These are phyloP conservation scores for Elsinoe necatrix DNA, from an alignment of 2,329 filamentous ascomycete species.

Conservation along the genomic window DNA sequence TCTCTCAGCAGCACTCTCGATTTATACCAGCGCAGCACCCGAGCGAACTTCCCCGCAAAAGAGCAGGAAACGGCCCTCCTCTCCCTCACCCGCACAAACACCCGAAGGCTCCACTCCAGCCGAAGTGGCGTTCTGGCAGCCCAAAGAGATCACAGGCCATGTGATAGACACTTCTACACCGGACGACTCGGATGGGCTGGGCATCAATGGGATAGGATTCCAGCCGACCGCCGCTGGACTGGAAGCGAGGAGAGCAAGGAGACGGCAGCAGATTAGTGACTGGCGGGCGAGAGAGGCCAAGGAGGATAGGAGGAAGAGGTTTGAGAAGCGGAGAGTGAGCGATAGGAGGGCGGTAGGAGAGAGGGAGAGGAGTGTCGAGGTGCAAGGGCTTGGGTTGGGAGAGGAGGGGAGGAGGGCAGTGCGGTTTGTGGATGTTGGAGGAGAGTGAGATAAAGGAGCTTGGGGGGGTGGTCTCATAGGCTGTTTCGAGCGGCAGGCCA, in stretches of 20 bases:
- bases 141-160: slow-evolving; percentile 55
- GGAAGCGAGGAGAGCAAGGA: slow-evolving; percentile 46
- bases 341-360: slow-evolving; percentile 12
- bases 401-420: slow-evolving; percentile 12
- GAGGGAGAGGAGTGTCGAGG: slow-evolving; percentile 12
- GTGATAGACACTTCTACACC: slow-evolving; percentile 44
- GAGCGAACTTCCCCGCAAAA: not conserved
- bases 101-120: slow-evolving; percentile 19
- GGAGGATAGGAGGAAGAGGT: slow-evolving; percentile 50
- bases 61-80: not conserved
- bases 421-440: slow-evolving; percentile 24
- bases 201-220: slow-evolving; percentile 57
- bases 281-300: slow-evolving; percentile 51
- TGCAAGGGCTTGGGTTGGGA: slow-evolving; percentile 19
- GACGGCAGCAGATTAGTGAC: slow-evolving; percentile 51
- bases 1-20: not conserved
- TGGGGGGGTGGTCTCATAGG: too few species aligned
- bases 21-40: not conserved
- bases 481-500: too few species aligned
- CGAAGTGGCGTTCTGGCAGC: slow-evolving; percentile 44
- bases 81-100: not conserved
- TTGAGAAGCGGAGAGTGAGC: slow-evolving; percentile 39
- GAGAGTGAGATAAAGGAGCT: not conserved
- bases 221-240: slow-evolving; percentile 52
- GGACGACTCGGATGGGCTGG: slow-evolving; percentile 51